Evolutionary conservation across 441 rosid species (phyloP), one percentile per base, ranked within the genome.

Genomic region (Gossypium laxum): DNA sequence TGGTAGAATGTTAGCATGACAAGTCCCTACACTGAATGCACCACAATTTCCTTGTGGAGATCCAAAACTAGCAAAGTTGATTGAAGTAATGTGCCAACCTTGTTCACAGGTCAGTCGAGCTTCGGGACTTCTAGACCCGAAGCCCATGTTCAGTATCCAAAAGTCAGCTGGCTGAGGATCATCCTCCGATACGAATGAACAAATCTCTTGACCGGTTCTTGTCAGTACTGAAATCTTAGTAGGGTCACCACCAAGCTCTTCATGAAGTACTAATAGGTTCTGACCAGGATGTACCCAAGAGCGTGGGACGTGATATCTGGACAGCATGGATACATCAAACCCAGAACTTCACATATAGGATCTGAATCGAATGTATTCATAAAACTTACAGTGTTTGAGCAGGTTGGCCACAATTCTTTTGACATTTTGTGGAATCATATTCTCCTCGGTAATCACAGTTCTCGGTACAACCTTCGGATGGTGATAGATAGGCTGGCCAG

Each of bases 161-260:
- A 82, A 72, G 50, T 85, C 83, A 18, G 72, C 78, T 0, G 88
- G 84, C 28, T 79, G 81, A 71, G 86, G 91, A 82, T 85, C 91
- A 19, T 76, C 58, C 76, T 84, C 86, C 14, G 93, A 80, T 67
- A 86, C 76, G 64, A 78, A 54, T 5, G 87, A 79, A 58, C 89
- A 84, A 56, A 87, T 84, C 72, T 79, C 84, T 77, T 84, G 87
- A 56, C 85, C 85, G 0, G 82, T 76, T 68, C 63, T 61, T 15
- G 83, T 70, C 61, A 14, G 60, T 67, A 72, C 54, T 1, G 88
- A 81, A 62, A 89, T 76, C 75, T 83, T 76, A 21, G 79, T 71
- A 11, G 88, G 91, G 60, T 87, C 87, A 6, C 91, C 93, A 0
- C 91, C 87, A 7, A 87, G 78, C 78, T 87, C 93, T 79, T 89